These are phyloP conservation scores for Tricholoma terreum DNA, from an alignment of 768 basidiomycete genomes.

Conservation along the genomic window DNA sequence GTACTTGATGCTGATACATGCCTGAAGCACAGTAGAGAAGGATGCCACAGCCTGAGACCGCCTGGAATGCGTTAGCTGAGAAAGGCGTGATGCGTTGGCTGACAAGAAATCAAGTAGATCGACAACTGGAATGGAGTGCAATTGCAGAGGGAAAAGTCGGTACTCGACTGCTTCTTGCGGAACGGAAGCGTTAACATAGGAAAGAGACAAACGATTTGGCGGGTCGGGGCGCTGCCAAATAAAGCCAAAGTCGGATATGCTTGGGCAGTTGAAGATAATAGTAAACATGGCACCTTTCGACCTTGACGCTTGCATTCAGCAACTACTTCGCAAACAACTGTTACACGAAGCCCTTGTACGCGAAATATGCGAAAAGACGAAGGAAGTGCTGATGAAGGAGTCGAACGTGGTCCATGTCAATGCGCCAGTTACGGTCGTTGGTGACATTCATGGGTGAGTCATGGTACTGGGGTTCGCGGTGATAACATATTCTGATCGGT, in stretches of 20 bases:
- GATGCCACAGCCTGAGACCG: neutral
- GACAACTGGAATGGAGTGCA: slow-evolving; percentile 3
- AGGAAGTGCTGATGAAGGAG: slow-evolving; percentile 98
- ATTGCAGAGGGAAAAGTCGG: neutral
- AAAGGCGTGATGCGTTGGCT: slow-evolving; percentile 33
- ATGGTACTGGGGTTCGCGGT: slow-evolving; percentile 6
- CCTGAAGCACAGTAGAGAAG: neutral
- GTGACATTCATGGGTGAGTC: slow-evolving; percentile 97
- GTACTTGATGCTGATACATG: neutral
- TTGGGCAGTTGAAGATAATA: neutral
- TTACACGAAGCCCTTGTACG: slow-evolving; percentile 91
- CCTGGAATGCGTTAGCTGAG: slow-evolving; percentile 13
- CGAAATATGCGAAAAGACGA: slow-evolving; percentile 99
- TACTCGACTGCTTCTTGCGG: neutral
- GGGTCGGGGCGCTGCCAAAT: slow-evolving; percentile 29
- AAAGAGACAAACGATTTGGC: neutral
- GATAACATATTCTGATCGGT: slow-evolving; percentile 30
- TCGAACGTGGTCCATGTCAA: slow-evolving; percentile 97
- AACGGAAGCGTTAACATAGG: neutral
- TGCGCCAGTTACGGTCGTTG: slow-evolving; percentile 96
- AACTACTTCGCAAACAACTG: slow-evolving; percentile 87
- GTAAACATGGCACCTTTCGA: slow-evolving; percentile 72
- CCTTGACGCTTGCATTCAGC: slow-evolving; percentile 93
- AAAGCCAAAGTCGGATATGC: slow-evolving; percentile 32
- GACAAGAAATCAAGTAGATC: slow-evolving; percentile 7